Evolutionary conservation across 208 protist genomes (phyloP).

Genomic region (Vickermania spadyakhi): DNA sequence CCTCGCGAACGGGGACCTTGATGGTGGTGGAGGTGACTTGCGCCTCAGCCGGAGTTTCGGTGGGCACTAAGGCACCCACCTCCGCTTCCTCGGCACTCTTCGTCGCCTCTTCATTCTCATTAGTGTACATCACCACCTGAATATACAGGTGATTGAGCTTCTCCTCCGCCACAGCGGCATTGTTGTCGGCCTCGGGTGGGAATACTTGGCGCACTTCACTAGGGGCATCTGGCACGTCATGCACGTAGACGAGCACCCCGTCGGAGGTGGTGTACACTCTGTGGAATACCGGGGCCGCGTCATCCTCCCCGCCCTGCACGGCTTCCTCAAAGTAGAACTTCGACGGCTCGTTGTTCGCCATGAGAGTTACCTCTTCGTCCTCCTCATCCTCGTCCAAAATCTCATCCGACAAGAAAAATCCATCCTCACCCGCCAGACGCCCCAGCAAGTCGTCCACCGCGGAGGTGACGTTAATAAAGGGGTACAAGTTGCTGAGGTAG

Average conservation of each 20-base stretch:
- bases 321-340: background rate
- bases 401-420: background rate
- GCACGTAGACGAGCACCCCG: background rate
- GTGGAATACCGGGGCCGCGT: background rate
- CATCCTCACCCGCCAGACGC: background rate
- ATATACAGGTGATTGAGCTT: background rate
- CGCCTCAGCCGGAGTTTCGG: background rate
- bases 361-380: background rate
- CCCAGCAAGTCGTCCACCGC: background rate
- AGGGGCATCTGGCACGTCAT: background rate
- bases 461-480: background rate
- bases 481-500: background rate
- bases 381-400: background rate
- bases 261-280: background rate
- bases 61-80: background rate
- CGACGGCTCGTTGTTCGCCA: background rate
- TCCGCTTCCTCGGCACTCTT: background rate
- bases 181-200: background rate
- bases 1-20: background rate
- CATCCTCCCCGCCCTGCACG: background rate
- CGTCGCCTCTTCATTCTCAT: background rate
- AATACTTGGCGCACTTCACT: background rate
- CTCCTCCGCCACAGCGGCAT: background rate
- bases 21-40: too few species aligned
- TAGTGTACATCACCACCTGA: background rate